Conservation (phyloP, 140 eudicot genomes). For the Oenanthe javanica region DNA sequence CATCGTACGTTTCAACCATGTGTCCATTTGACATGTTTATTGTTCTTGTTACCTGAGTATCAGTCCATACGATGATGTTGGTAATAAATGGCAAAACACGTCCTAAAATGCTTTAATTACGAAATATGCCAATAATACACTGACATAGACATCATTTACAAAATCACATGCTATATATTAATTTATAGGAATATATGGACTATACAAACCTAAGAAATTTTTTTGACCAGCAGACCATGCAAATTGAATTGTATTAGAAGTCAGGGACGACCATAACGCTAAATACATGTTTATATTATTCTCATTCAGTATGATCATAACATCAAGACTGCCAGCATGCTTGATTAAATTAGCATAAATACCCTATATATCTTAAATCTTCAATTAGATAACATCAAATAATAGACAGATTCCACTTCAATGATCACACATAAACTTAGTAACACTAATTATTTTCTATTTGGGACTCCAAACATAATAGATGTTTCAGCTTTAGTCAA, state of each 20-base stretch:
- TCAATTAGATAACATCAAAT: not conserved
- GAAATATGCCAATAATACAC: not conserved
- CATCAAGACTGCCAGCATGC: not conserved
- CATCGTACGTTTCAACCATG: not conserved
- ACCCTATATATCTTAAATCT: not conserved
- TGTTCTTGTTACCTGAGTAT: not conserved
- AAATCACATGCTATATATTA: not conserved
- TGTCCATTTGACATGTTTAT: not conserved
- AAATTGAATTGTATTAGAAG: not conserved
- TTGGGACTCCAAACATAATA: not conserved
- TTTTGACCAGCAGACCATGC: not conserved
- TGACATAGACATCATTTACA: not conserved
- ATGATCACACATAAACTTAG: not conserved
- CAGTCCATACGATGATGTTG: not conserved
- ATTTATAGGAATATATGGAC: not conserved
- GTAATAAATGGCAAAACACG: not conserved
- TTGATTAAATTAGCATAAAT: not conserved
- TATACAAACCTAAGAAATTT: not conserved
- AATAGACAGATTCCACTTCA: not conserved
- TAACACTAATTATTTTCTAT: not conserved
- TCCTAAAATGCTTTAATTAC: not conserved
- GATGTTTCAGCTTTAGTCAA: not conserved
- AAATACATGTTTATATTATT: not conserved
- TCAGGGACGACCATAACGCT: not conserved
- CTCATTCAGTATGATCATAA: not conserved